A percentile compares a stretch with the other conserved stretches of the same genome.
Evolutionary conservation across 2,329 filamentous ascomycete genomes (phyloP).

Genomic region (Neonectria neomacrospora): DNA sequence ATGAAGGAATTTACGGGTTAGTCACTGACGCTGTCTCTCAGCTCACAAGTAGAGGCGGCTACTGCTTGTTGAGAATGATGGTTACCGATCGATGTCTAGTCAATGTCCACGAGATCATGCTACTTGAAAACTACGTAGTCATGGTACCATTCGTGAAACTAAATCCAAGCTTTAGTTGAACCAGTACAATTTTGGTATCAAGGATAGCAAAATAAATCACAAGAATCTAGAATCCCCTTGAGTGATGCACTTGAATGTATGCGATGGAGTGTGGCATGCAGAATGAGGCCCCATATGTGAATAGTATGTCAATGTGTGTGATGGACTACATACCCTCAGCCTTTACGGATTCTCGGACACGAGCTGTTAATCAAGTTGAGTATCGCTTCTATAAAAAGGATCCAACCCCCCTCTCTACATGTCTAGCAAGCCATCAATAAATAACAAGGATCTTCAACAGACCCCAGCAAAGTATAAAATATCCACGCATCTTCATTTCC

Average conservation of each 20-base stretch:
- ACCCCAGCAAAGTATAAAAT: not conserved
- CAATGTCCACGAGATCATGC: constrained; percentile 5
- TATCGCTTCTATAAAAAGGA: not conserved
- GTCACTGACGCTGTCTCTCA: constrained; percentile 28
- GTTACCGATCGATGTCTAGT: constrained; percentile 20
- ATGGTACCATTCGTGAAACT: constrained; percentile 7
- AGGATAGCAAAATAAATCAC: constrained; percentile 14
- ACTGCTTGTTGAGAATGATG: constrained; percentile 15
- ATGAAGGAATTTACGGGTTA: not conserved
- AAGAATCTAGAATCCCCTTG: constrained; percentile 3
- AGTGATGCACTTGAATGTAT: not conserved
- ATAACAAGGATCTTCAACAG: not conserved
- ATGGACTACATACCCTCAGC: not conserved
- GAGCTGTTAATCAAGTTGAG: not conserved
- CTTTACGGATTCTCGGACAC: not conserved
- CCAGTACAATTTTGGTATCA: not conserved
- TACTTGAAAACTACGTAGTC: constrained; percentile 6
- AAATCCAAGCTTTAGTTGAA: constrained; percentile 2
- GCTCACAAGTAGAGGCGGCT: constrained; percentile 48
- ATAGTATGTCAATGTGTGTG: not conserved
- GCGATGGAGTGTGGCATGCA: not conserved
- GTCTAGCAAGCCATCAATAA: not conserved
- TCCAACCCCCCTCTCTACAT: not conserved
- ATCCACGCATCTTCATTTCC: not conserved
- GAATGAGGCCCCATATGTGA: not conserved